phyloP scores from a whole-genome alignment of 2,329 filamentous ascomycete species.

The Drechslera avenae region DNA sequence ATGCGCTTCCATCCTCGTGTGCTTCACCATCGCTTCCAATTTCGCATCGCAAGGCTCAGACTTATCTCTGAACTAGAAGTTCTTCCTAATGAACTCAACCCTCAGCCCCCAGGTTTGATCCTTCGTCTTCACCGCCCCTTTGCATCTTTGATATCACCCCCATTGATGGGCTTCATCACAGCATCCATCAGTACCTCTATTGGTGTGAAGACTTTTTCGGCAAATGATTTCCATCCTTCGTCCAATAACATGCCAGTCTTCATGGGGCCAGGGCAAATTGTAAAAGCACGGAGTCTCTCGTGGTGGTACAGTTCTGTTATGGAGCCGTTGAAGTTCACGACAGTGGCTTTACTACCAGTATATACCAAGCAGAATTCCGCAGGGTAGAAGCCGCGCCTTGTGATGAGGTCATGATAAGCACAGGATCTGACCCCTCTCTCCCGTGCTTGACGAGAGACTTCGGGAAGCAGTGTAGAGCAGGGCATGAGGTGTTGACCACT shows the following conservation, averaged over 20 bases:
- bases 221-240: constrained; percentile 44
- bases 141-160: constrained; percentile 34
- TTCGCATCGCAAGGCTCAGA: constrained; percentile 28
- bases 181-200: constrained; percentile 35
- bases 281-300: constrained; percentile 49
- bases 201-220: constrained; percentile 42
- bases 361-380: constrained; percentile 41
- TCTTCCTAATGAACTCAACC: constrained; percentile 38
- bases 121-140: constrained; percentile 26
- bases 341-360: constrained; percentile 40
- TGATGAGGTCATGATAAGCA: constrained; percentile 47
- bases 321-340: constrained; percentile 49
- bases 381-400: constrained; percentile 49
- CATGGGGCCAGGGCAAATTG: constrained; percentile 48
- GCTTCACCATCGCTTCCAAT: constrained; percentile 39
- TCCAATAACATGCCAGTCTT: constrained; percentile 43
- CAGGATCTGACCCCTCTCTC: constrained; percentile 27
- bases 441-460: constrained; percentile 20
- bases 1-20: constrained; percentile 37
- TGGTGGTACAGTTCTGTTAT: constrained; percentile 44
- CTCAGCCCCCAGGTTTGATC: constrained; percentile 32
- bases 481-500: constrained; percentile 48
- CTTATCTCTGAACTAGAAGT: constrained; percentile 34
- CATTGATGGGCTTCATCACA: constrained; percentile 40
- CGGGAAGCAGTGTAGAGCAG: constrained; percentile 52